phyloP scores from a whole-genome alignment of 73 alveolate species.

The Tetrahymena thermophila region DNA sequence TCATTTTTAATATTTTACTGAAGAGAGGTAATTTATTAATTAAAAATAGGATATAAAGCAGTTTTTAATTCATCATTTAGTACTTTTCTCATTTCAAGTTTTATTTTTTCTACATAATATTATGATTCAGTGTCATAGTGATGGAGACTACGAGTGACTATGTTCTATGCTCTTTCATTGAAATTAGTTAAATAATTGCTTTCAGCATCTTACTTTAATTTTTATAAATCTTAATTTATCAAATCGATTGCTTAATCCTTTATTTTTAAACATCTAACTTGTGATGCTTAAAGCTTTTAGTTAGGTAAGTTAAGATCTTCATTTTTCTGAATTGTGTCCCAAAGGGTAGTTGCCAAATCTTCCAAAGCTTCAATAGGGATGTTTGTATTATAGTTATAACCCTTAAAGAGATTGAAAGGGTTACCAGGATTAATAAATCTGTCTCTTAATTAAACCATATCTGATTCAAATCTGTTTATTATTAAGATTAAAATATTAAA shows the following conservation, averaged over 20 bases:
- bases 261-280: constrained; percentile 32
- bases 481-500: neutral
- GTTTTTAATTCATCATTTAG: constrained; percentile 16
- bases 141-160: neutral
- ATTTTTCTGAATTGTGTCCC: constrained; percentile 22
- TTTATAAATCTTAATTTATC: neutral
- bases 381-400: constrained; percentile 21
- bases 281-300: constrained; percentile 14
- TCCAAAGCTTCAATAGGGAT: constrained; percentile 6
- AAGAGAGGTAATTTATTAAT: neutral
- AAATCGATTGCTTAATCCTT: constrained; percentile 17
- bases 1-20: neutral
- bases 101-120: constrained; percentile 19
- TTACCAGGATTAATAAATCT: constrained; percentile 7
- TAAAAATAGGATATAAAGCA: constrained; percentile 2
- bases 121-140: constrained; percentile 11
- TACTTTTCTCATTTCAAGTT: constrained; percentile 13
- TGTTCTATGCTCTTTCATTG: neutral
- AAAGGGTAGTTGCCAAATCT: constrained; percentile 9
- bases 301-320: constrained; percentile 38
- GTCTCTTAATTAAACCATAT: constrained; percentile 2
- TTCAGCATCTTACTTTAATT: neutral
- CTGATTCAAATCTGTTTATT: constrained; percentile 5
- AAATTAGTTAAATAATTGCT: neutral
- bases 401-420: constrained; percentile 2